phyloP scores from a whole-genome alignment of 164 flowering plant genomes.

The Piper longum region DNA sequence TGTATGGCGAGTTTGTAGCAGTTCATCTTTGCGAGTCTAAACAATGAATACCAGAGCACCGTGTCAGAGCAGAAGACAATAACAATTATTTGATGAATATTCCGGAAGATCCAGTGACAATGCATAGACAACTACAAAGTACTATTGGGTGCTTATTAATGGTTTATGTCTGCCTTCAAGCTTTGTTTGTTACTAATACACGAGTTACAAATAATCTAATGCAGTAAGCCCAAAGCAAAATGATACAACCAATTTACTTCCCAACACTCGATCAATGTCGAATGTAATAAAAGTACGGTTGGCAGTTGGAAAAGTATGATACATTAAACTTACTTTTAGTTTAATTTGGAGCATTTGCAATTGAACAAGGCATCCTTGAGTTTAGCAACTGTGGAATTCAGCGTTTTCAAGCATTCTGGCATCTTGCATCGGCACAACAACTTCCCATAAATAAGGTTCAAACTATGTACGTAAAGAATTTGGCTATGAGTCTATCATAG shows the following conservation, averaged over 20 bases:
- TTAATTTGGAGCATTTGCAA: constrained; percentile 53
- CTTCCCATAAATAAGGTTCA: constrained; percentile 51
- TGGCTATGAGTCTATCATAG: not conserved
- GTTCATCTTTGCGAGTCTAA: constrained; percentile 40
- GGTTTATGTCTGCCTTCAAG: not conserved
- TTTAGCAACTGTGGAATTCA: constrained; percentile 20
- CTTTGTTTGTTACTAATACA: no score
- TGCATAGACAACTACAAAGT: not conserved
- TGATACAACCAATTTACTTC: not conserved
- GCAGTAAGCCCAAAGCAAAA: not conserved
- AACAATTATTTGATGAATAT: no score
- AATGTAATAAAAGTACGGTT: not conserved
- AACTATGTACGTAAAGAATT: constrained; percentile 17
- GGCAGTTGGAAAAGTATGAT: not conserved
- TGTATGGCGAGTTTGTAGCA: constrained; percentile 36
- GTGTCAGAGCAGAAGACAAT: not conserved
- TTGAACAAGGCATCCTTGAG: constrained; percentile 34
- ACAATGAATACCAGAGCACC: constrained; percentile 1
- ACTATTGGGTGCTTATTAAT: not conserved
- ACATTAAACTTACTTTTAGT: constrained; percentile 29
- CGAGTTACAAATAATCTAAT: no score
- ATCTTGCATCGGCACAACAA: constrained; percentile 39
- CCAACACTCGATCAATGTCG: not conserved
- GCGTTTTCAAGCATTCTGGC: constrained; percentile 9
- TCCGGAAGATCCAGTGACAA: not conserved